Percentiles rank a stretch among this genome's conserved stretches.
phyloP scores from a whole-genome alignment of 2,329 filamentous ascomycete genomes.

The Aspergillus pseudoglaucus region DNA sequence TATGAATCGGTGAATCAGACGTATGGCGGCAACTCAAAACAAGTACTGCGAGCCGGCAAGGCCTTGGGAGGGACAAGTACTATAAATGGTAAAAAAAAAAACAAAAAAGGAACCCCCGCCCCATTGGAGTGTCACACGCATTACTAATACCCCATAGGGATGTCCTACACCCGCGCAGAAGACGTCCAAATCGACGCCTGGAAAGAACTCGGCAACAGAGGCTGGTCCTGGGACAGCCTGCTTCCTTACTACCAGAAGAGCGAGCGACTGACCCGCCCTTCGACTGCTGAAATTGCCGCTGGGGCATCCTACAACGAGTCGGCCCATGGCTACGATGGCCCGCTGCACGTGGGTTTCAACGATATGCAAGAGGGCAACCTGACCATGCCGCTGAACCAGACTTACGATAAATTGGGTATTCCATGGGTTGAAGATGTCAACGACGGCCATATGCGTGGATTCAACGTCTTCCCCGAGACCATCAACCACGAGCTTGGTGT shows the following conservation, averaged over 20 bases:
- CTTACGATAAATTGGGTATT: conserved; percentile 31
- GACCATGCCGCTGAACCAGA: conserved; percentile 28
- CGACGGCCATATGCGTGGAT: conserved; percentile 38
- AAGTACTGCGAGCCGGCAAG: conserved; percentile 36
- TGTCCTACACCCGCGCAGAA: conserved; percentile 35
- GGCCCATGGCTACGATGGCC: conserved; percentile 21
- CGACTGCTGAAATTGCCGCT: conserved; percentile 10
- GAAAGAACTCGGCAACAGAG: conserved; percentile 26
- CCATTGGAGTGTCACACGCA: conserved; percentile 24
- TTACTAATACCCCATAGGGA: conserved; percentile 15
- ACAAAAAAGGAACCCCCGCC: conserved; percentile 8
- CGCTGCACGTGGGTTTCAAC: conserved; percentile 23
- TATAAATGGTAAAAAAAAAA: conserved; percentile 33
- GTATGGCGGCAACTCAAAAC: conserved; percentile 25
- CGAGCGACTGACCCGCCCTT: conserved; percentile 18
- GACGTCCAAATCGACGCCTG: conserved; percentile 34
- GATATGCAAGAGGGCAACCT: conserved; percentile 17
- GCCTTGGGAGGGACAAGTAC: conserved; percentile 39
- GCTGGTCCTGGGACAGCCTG: conserved; percentile 23
- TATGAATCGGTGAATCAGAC: conserved; percentile 35
- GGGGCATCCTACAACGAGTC: conserved; percentile 20
- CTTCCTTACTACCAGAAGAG: conserved; percentile 23
- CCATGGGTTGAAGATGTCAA: conserved; percentile 38
- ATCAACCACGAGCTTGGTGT: conserved; percentile 32
- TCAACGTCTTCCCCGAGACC: conserved; percentile 38